A percentile compares a stretch with the other conserved stretches of the same genome.
These are phyloP conservation scores for Musa balbisiana DNA, from an alignment of 202 grass and related monocot species.

Conservation along the genomic window DNA sequence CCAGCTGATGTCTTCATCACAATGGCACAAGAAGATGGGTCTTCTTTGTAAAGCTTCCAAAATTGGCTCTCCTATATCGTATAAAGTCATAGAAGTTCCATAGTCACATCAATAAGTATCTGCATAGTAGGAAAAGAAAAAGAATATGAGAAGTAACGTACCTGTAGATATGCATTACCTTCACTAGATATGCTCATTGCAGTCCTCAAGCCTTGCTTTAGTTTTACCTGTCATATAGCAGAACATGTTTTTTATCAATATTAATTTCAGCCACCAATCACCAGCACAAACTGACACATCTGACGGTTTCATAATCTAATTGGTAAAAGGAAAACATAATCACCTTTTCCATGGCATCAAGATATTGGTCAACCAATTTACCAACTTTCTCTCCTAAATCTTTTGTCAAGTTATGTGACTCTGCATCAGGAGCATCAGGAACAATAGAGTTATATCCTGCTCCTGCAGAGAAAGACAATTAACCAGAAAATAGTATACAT, in stretches of 20 bases:
- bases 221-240: slow-evolving; percentile 56
- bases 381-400: slow-evolving; percentile 58
- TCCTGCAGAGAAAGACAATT: slow-evolving; percentile 51
- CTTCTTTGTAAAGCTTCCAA: slow-evolving; percentile 89
- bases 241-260: neutral
- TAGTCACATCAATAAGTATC: slow-evolving; percentile 6
- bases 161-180: slow-evolving; percentile 91
- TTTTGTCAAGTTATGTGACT: slow-evolving; percentile 53
- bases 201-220: slow-evolving; percentile 81
- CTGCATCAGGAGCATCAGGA: slow-evolving; percentile 59
- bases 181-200: slow-evolving; percentile 79
- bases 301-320: neutral
- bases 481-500: slow-evolving; percentile 10
- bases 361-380: slow-evolving; percentile 82
- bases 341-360: slow-evolving; percentile 91
- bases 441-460: slow-evolving; percentile 61
- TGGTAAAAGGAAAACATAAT: slow-evolving; percentile 2
- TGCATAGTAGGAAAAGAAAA: neutral
- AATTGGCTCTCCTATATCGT: slow-evolving; percentile 72
- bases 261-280: no score
- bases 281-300: neutral
- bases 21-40: slow-evolving; percentile 52
- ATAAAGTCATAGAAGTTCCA: slow-evolving; percentile 16
- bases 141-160: slow-evolving; percentile 23
- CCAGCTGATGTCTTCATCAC: slow-evolving; percentile 94